A percentile compares a stretch with the other conserved stretches of the same genome.
Conservation (phyloP, 345 rosid species). For the Xanthoceras sorbifolium region DNA sequence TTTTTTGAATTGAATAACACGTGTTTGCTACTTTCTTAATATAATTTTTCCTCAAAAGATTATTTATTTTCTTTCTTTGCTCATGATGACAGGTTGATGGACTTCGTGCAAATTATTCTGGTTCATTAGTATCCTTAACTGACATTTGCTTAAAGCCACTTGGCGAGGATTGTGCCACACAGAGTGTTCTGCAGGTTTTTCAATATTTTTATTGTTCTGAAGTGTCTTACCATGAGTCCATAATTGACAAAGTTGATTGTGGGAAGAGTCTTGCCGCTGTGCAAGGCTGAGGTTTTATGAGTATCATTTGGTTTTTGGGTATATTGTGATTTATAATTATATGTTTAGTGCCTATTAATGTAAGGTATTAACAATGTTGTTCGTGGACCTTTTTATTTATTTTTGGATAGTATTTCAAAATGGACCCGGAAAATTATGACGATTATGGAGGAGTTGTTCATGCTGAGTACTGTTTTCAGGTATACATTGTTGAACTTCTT, state of each 20-base stretch:
- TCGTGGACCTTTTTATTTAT: conserved; percentile 2
- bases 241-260: conserved; percentile 5
- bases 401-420: conserved; percentile 72
- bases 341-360: not conserved
- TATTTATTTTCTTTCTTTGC: conserved; percentile 9
- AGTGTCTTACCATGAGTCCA: not conserved
- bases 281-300: conserved; percentile 5
- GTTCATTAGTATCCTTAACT: conserved; percentile 59
- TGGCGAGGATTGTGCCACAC: conserved; percentile 91
- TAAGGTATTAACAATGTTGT: not conserved
- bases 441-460: conserved; percentile 78
- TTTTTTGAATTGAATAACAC: conserved; percentile 9
- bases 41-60: not conserved
- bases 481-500: conserved; percentile 26
- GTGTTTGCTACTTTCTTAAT: conserved; percentile 10
- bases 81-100: conserved; percentile 67
- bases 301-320: not conserved
- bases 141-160: conserved; percentile 96
- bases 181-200: conserved; percentile 87
- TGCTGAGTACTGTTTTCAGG: conserved; percentile 93
- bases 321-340: conserved; percentile 4
- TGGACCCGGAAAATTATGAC: conserved; percentile 71
- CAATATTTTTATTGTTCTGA: conserved; percentile 1
- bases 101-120: conserved; percentile 79
- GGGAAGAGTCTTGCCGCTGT: not conserved